Evolutionary conservation across 1,139 yeast species (phyloP), one percentile per base, ranked within the genome.

Genomic region (Sugiyamaella neomexicana): DNA sequence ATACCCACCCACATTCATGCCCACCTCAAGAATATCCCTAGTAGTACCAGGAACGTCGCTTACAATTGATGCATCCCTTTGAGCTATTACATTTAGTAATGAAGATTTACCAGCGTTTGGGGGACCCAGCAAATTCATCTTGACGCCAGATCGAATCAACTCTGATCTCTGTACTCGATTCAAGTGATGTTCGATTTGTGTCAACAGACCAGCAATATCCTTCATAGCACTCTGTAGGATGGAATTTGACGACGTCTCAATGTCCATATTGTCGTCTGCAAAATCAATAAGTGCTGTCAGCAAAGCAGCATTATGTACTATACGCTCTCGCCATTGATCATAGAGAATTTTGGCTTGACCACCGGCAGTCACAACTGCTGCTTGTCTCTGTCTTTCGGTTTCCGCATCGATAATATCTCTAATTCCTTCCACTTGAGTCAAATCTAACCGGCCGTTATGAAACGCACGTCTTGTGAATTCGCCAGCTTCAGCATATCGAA

Each of bases 51-150:
- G 96, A 2, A 88, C 81, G 50, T 83, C 83, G 65, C 97, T 89
- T 0, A 95, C 99, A 40, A 93, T 90, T 0, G 97, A 95, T 10
- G 91, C 89, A 39, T 91, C 95, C 49, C 87, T 81, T 57, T 85
- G 80, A 0, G 93, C 89, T 12, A 93, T 71, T 10, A 72, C 66
- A 64, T 95, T 93, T 48, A 93, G 71, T 12, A 93, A 72, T 0
- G 96, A 88, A 1, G 97, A 90, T 67, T 93, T 93, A 0, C 99
- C 99, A 0, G 97, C 97, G 69, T 93, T 93, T 1, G 99, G 97
- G 3, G 96, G 95, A 0, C 99, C 99, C 17, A 91, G 62, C 17
- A 93, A 72, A 0, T 86, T 83, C 41, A 91, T 66, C 58, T 81
- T 82, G 42, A 93, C 82, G 1, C 99, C 99, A 25, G 79, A 76